Conservation (phyloP, 371 early-diverging fungal genomes). For the Rhizopus delemar region DNA sequence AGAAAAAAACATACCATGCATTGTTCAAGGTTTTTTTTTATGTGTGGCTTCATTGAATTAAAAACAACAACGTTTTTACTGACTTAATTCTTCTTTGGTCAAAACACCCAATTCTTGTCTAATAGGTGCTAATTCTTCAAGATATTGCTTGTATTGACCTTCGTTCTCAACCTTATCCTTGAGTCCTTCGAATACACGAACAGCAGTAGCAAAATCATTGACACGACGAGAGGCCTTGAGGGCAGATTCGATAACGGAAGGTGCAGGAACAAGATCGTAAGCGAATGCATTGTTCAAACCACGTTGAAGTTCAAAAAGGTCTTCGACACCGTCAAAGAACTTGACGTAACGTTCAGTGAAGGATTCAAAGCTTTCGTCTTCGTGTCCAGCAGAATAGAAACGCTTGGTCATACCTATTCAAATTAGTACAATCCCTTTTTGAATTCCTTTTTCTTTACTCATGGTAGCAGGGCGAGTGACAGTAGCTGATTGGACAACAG, state of each 20-base stretch:
- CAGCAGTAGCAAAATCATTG: constrained; percentile 90
- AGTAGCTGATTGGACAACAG: constrained; percentile 4
- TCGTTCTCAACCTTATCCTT: constrained; percentile 86
- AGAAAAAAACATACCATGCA: no score
- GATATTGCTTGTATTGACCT: constrained; percentile 84
- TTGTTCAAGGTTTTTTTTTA: no score
- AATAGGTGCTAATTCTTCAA: constrained; percentile 83
- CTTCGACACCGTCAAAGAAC: constrained; percentile 90
- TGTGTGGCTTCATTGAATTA: no score
- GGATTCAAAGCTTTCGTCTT: constrained; percentile 79
- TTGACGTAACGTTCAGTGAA: constrained; percentile 80
- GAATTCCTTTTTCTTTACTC: background rate
- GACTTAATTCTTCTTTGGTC: constrained; percentile 85
- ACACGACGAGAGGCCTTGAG: constrained; percentile 89
- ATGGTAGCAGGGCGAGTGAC: constrained; percentile 1
- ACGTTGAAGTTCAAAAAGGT: constrained; percentile 95
- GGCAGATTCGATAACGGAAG: constrained; percentile 85
- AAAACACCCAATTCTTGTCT: constrained; percentile 84
- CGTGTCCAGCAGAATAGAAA: constrained; percentile 69
- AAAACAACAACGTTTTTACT: constrained; percentile 29
- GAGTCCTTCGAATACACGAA: constrained; percentile 91
- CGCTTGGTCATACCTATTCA: constrained; percentile 45
- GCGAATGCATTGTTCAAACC: constrained; percentile 96
- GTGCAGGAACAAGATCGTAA: constrained; percentile 92
- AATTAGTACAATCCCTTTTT: background rate